phyloP scores from a whole-genome alignment of 1,284 basidiomycete species.

The Pseudozyma thailandica region DNA sequence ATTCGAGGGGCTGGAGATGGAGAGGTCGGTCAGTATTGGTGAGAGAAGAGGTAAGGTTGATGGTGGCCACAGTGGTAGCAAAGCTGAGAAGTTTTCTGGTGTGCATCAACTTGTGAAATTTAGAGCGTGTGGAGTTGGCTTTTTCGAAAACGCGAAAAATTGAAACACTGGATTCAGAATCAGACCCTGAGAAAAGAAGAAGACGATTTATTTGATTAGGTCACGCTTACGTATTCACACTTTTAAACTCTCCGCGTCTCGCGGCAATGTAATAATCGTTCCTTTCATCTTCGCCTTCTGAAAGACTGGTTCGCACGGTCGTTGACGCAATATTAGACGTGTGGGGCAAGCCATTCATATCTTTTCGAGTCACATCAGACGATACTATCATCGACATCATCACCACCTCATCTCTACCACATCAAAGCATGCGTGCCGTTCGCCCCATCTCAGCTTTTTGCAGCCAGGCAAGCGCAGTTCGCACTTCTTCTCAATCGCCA shows the following conservation, averaged over 20 bases:
- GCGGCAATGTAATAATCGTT: not conserved
- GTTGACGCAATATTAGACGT: not conserved
- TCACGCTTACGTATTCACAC: conserved; percentile 34
- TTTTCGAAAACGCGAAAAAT: conserved; percentile 2
- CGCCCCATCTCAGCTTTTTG: conserved; percentile 1
- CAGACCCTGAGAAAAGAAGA: conserved; percentile 9
- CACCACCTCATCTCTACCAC: no score
- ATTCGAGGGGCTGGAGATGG: no score
- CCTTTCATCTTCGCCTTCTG: conserved; percentile 1
- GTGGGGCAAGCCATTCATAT: not conserved
- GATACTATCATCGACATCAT: not conserved
- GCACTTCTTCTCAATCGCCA: not conserved
- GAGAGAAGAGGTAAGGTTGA: no score
- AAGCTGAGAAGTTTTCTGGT: no score
- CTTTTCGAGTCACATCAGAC: not conserved
- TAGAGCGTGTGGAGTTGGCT: no score
- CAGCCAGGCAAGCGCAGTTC: not conserved
- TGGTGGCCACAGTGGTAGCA: no score
- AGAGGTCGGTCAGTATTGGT: no score
- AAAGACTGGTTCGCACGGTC: conserved; percentile 3
- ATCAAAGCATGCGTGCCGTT: conserved; percentile 4
- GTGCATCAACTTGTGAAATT: no score
- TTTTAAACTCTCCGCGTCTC: not conserved
- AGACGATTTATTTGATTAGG: not conserved
- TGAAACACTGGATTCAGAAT: not conserved